Evolutionary conservation across 371 early-diverging fungal genomes (phyloP).

Genomic region (Saksenaea vasiformis): DNA sequence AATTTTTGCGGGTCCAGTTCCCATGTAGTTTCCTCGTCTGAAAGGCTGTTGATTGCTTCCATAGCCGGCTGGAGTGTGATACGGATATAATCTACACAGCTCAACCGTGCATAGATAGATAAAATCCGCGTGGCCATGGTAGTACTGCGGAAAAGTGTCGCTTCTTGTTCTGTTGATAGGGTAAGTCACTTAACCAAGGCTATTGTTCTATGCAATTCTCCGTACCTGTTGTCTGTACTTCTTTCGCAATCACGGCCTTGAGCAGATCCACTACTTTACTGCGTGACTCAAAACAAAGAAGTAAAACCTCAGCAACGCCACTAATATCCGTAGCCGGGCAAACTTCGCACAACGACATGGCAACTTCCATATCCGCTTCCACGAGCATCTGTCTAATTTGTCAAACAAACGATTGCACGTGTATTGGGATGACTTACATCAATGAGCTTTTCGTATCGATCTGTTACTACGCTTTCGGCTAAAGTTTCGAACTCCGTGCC

Average conservation of each 20-base stretch:
- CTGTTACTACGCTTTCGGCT: constrained; percentile 73
- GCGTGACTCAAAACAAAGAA: constrained; percentile 80
- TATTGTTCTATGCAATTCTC: not conserved
- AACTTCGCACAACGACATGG: constrained; percentile 84
- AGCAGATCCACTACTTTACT: constrained; percentile 68
- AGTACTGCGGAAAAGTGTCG: constrained; percentile 90
- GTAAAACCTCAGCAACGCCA: constrained; percentile 74
- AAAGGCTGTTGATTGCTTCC: constrained; percentile 50
- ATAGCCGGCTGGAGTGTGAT: constrained; percentile 80
- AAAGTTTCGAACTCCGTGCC: constrained; percentile 87
- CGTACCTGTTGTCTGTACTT: constrained; percentile 73
- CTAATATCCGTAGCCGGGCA: constrained; percentile 84
- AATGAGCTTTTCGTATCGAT: constrained; percentile 74
- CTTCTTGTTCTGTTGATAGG: constrained; percentile 60
- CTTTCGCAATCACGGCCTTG: constrained; percentile 77
- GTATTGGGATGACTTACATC: constrained; percentile 48
- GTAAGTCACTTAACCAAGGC: not conserved
- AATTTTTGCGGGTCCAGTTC: constrained; percentile 86
- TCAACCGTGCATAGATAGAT: constrained; percentile 73
- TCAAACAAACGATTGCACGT: not conserved
- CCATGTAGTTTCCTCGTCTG: constrained; percentile 55
- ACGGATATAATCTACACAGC: constrained; percentile 82
- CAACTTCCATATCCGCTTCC: constrained; percentile 72
- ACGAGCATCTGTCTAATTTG: constrained; percentile 45
- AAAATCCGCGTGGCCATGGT: constrained; percentile 88